A percentile compares a stretch with the other conserved stretches of the same genome.
These are phyloP conservation scores for Didymella lethalis DNA, from an alignment of 2,329 filamentous ascomycete species.

Conservation along the genomic window DNA sequence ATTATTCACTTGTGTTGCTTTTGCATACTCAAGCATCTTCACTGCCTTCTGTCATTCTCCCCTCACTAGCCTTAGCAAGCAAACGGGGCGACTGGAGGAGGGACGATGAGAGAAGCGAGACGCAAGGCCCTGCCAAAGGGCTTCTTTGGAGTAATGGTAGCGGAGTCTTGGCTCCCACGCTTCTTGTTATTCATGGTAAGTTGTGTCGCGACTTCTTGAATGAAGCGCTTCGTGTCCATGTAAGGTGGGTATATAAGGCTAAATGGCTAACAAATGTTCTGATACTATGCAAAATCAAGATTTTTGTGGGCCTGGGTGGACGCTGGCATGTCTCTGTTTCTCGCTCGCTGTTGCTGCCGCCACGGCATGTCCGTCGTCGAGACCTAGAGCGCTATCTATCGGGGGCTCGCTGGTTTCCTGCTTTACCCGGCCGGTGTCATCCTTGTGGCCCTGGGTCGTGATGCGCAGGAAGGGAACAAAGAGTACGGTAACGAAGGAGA, in stretches of 20 bases:
- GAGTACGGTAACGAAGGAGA: constrained; percentile 55
- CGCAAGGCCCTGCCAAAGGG: constrained; percentile 3
- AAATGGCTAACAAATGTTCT: neutral
- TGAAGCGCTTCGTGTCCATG: neutral
- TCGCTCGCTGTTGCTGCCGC: neutral
- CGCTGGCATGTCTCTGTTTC: neutral
- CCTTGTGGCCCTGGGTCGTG: constrained; percentile 60
- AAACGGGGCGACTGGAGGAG: neutral
- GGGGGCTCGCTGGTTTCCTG: neutral
- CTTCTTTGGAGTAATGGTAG: constrained; percentile 16
- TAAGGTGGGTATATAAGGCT: neutral
- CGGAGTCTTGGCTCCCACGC: constrained; percentile 4
- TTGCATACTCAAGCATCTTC: too few relatives aligned
- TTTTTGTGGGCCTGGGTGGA: neutral
- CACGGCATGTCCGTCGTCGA: constrained; percentile 16
- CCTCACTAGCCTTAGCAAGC: neutral
- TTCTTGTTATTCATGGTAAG: neutral
- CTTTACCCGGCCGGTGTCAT: constrained; percentile 35
- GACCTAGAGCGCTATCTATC: constrained; percentile 1
- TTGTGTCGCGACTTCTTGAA: neutral
- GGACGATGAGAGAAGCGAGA: neutral
- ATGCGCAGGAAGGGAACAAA: constrained; percentile 63
- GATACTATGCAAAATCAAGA: neutral
- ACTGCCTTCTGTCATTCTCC: too few relatives aligned
- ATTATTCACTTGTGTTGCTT: neutral